Conservation (phyloP, 495 filamentous ascomycete genomes). For the Penicillium macrosclerotiorum region DNA sequence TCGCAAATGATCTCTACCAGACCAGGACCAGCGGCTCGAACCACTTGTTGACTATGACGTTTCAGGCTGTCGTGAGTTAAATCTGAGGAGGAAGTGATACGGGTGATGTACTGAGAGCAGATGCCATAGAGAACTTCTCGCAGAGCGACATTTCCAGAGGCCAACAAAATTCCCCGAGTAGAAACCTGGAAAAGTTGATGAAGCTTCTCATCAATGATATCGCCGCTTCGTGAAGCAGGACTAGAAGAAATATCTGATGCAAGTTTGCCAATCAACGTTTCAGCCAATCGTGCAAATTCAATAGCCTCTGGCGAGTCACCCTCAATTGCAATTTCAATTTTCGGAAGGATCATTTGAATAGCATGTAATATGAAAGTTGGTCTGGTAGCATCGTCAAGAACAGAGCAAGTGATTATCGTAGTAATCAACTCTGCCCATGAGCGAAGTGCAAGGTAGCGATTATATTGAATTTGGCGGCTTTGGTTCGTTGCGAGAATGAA, state of each 20-base stretch:
- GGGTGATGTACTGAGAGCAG: conserved; percentile 77
- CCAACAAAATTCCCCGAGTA: conserved; percentile 68
- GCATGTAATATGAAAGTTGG: conserved; percentile 77
- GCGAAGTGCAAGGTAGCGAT: conserved; percentile 62
- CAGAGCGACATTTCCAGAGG: conserved; percentile 64
- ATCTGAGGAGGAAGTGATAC: conserved; percentile 55
- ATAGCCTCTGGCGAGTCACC: conserved; percentile 63
- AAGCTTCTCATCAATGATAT: conserved; percentile 82
- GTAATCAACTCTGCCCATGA: conserved; percentile 81
- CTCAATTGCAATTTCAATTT: conserved; percentile 69
- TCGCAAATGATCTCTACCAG: conserved; percentile 86
- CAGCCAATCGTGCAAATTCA: conserved; percentile 73
- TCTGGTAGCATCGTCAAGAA: conserved; percentile 64
- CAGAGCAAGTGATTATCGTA: conserved; percentile 73
- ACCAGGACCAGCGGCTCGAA: conserved; percentile 73
- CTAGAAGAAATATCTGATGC: conserved; percentile 52
- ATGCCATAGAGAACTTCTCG: conserved; percentile 85
- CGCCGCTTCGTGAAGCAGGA: conserved; percentile 52
- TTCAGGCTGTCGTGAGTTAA: conserved; percentile 38
- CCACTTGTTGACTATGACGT: conserved; percentile 66
- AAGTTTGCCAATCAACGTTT: conserved; percentile 70
- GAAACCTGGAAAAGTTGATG: conserved; percentile 87
- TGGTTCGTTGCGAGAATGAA: conserved; percentile 70
- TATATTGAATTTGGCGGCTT: conserved; percentile 52
- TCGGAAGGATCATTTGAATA: conserved; percentile 81